phyloP scores from a whole-genome alignment of 2,329 filamentous ascomycete genomes.

The Myrmaecium sp. region DNA sequence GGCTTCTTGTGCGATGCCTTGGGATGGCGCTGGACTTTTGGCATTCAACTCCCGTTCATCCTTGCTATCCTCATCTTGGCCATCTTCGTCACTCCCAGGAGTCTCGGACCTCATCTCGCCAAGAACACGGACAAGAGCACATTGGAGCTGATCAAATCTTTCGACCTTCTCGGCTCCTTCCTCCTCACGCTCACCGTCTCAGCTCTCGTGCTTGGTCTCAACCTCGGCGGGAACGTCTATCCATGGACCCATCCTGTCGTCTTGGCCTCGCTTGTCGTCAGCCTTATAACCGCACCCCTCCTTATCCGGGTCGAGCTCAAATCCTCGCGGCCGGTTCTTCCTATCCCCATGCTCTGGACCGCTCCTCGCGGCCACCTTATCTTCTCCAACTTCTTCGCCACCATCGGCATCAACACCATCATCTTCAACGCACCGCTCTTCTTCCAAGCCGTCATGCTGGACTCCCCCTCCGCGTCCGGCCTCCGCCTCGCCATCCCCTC shows the following conservation, averaged over 20 bases:
- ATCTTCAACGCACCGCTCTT: slow-evolving; percentile 58
- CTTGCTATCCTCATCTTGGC: slow-evolving; percentile 26
- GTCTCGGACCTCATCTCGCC: slow-evolving; percentile 28
- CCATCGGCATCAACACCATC: slow-evolving; percentile 35
- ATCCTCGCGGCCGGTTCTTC: slow-evolving; percentile 29
- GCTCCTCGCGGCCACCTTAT: slow-evolving; percentile 31
- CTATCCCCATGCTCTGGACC: slow-evolving; percentile 28
- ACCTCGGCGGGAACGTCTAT: slow-evolving; percentile 35
- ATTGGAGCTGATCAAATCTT: slow-evolving; percentile 27
- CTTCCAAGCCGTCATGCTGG: slow-evolving; percentile 33
- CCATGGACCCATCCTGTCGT: slow-evolving; percentile 35
- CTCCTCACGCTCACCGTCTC: slow-evolving; percentile 30
- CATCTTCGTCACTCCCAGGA: slow-evolving; percentile 25
- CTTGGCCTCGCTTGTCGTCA: slow-evolving; percentile 27
- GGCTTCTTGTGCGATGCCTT: slow-evolving; percentile 52
- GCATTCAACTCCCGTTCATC: slow-evolving; percentile 33
- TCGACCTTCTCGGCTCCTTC: slow-evolving; percentile 32
- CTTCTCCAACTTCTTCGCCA: slow-evolving; percentile 35
- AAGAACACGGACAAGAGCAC: slow-evolving; percentile 23
- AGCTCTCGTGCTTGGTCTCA: slow-evolving; percentile 32
- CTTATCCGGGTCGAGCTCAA: slow-evolving; percentile 24
- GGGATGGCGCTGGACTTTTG: slow-evolving; percentile 58
- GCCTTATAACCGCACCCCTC: slow-evolving; percentile 21
- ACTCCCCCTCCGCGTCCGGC: slow-evolving; percentile 53
- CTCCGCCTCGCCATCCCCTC: slow-evolving; percentile 51